Percentiles rank a stretch among this genome's conserved stretches.
phyloP scores from a whole-genome alignment of 2,329 filamentous ascomycete genomes.

The Lachnellula arida region DNA sequence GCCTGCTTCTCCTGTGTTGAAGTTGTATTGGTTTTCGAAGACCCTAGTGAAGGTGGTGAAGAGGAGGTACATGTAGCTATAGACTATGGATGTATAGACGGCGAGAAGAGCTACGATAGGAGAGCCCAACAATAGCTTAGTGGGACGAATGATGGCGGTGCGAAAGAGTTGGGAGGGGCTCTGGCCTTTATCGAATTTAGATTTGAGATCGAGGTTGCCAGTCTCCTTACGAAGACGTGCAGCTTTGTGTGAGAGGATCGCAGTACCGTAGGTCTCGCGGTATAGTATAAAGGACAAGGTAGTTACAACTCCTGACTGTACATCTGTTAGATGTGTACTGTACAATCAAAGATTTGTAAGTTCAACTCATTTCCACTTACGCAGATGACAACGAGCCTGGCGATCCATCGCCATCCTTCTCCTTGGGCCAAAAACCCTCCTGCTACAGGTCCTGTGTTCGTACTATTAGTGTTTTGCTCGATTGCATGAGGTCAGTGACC shows the following conservation, averaged over 20 bases:
- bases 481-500: too few species aligned
- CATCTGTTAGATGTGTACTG: too few species aligned
- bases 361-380: too few species aligned
- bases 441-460: too few species aligned
- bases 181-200: constrained; percentile 28
- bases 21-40: constrained; percentile 34
- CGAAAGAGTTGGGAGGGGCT: constrained; percentile 30
- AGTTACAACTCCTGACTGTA: constrained; percentile 35
- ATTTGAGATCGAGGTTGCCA: constrained; percentile 44
- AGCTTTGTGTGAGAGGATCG: constrained; percentile 33
- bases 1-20: constrained; percentile 38
- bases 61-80: constrained; percentile 12
- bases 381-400: constrained; percentile 43
- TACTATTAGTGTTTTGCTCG: too few species aligned
- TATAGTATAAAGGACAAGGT: constrained; percentile 39
- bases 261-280: constrained; percentile 36
- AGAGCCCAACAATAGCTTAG: constrained; percentile 36
- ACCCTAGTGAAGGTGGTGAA: constrained; percentile 22
- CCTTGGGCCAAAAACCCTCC: constrained; percentile 33
- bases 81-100: constrained; percentile 3
- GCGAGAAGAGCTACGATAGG: constrained; percentile 32
- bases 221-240: constrained; percentile 31
- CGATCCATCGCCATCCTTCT: constrained; percentile 36
- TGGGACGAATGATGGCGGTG: constrained; percentile 43
- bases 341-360: too few species aligned